Evolutionary conservation across 1,139 yeast species (phyloP).

Genomic region (Debaryomycetaceae sp.): DNA sequence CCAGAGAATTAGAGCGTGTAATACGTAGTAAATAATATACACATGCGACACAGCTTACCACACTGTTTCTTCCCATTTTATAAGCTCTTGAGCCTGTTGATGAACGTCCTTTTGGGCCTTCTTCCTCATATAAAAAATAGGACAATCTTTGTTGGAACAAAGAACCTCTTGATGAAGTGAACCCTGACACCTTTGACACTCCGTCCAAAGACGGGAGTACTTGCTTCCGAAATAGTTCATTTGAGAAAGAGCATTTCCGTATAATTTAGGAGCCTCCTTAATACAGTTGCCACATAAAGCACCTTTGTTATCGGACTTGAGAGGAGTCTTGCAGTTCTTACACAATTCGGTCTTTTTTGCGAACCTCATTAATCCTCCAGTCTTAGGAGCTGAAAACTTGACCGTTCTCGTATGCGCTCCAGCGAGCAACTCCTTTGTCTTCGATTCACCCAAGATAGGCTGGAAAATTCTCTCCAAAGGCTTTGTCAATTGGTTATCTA

Average conservation of each 20-base stretch:
- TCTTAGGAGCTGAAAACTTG: conserved; percentile 59
- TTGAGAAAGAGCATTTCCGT: conserved; percentile 72
- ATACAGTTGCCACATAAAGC: conserved; percentile 82
- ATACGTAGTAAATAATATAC: background rate
- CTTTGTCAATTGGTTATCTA: conserved; percentile 89
- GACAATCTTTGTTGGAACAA: conserved; percentile 95
- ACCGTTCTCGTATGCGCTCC: conserved; percentile 86
- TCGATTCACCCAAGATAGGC: conserved; percentile 86
- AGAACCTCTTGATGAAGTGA: conserved; percentile 92
- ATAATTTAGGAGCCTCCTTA: conserved; percentile 69
- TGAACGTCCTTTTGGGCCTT: conserved; percentile 87
- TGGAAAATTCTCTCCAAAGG: conserved; percentile 93
- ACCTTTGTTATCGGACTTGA: conserved; percentile 62
- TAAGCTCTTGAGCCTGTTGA: conserved; percentile 64
- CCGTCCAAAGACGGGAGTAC: conserved; percentile 93
- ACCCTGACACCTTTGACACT: conserved; percentile 97
- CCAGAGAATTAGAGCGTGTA: too few species aligned
- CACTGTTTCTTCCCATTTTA: conserved; percentile 63
- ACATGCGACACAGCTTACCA: conserved; percentile 36
- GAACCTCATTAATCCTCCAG: conserved; percentile 86
- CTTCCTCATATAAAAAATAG: conserved; percentile 95
- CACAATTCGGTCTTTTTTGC: conserved; percentile 88
- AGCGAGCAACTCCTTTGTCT: conserved; percentile 70
- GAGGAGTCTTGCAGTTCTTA: conserved; percentile 81
- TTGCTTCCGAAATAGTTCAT: conserved; percentile 79